phyloP scores from a whole-genome alignment of 2,329 filamentous ascomycete genomes.

The Hymenotorrendiella dingleyae region DNA sequence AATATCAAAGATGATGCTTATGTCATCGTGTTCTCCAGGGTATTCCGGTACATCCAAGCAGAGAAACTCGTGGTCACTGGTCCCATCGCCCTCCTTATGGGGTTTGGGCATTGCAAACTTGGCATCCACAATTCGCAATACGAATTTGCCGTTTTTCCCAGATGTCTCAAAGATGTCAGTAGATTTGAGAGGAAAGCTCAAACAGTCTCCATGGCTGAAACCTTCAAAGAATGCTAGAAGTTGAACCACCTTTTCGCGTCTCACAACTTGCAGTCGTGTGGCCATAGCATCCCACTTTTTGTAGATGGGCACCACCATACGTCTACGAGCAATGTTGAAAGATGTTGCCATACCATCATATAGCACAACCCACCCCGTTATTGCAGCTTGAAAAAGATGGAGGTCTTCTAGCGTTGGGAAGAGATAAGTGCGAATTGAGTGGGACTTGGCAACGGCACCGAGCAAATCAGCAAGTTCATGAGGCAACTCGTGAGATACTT shows the following conservation, averaged over 20 bases:
- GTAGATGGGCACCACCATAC: slow-evolving; percentile 88
- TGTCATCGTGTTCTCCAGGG: slow-evolving; percentile 88
- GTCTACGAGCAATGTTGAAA: slow-evolving; percentile 75
- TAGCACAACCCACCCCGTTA: slow-evolving; percentile 74
- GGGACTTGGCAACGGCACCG: slow-evolving; percentile 43
- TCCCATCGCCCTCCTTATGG: slow-evolving; percentile 42
- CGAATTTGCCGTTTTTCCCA: slow-evolving; percentile 57
- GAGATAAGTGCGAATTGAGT: slow-evolving; percentile 65
- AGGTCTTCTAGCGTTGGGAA: slow-evolving; percentile 63
- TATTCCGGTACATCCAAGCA: slow-evolving; percentile 85
- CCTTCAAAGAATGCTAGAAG: slow-evolving; percentile 83
- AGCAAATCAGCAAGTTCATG: slow-evolving; percentile 52
- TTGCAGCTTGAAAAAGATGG: slow-evolving; percentile 70
- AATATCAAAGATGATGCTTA: slow-evolving; percentile 76
- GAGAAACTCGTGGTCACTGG: slow-evolving; percentile 64
- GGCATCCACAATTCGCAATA: slow-evolving; percentile 77
- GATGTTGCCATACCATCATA: slow-evolving; percentile 67
- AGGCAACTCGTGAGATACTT: slow-evolving; percentile 55
- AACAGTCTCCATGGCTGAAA: slow-evolving; percentile 78
- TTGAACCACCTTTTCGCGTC: slow-evolving; percentile 69
- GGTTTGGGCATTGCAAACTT: slow-evolving; percentile 77
- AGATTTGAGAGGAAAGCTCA: slow-evolving; percentile 81
- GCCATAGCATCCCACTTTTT: slow-evolving; percentile 88
- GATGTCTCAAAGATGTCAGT: slow-evolving; percentile 77
- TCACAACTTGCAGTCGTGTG: slow-evolving; percentile 74